Conservation (phyloP, 768 basidiomycete species). For the Tremella mesenterica region DNA sequence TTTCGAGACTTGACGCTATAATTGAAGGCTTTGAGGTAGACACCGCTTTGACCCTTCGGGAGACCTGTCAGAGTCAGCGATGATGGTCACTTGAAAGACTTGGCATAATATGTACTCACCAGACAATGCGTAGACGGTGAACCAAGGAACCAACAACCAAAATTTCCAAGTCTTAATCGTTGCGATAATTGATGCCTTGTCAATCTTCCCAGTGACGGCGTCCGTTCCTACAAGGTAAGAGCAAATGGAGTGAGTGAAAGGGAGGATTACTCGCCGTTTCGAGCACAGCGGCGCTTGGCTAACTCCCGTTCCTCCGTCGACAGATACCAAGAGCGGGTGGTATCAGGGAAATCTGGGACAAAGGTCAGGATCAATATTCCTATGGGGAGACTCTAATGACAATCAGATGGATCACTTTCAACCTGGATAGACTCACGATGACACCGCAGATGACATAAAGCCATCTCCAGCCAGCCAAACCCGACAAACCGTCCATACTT, state of each 20-base stretch:
- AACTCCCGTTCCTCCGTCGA: slow-evolving; percentile 17
- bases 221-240: not conserved
- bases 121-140: not conserved
- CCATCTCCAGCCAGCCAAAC: slow-evolving; percentile 27
- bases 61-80: too few relatives aligned
- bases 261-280: slow-evolving; percentile 4
- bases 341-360: slow-evolving; percentile 21
- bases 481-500: slow-evolving; percentile 12
- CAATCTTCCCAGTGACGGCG: not conserved
- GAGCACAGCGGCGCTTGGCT: slow-evolving; percentile 11
- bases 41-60: too few relatives aligned
- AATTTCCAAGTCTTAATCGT: slow-evolving; percentile 8
- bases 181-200: not conserved
- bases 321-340: slow-evolving; percentile 16
- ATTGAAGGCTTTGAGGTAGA: slow-evolving; percentile 11
- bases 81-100: not conserved
- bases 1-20: slow-evolving; percentile 18
- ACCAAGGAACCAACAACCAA: slow-evolving; percentile 5
- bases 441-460: slow-evolving; percentile 18
- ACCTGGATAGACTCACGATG: not conserved
- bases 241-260: not conserved
- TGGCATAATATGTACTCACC: slow-evolving; percentile 2
- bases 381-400: slow-evolving; percentile 8
- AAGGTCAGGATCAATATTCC: slow-evolving; percentile 15
- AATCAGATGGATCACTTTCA: not conserved